Evolutionary conservation across 306 rosid species (phyloP), one percentile per base, ranked within the genome.

Genomic region (Prunus padus): DNA sequence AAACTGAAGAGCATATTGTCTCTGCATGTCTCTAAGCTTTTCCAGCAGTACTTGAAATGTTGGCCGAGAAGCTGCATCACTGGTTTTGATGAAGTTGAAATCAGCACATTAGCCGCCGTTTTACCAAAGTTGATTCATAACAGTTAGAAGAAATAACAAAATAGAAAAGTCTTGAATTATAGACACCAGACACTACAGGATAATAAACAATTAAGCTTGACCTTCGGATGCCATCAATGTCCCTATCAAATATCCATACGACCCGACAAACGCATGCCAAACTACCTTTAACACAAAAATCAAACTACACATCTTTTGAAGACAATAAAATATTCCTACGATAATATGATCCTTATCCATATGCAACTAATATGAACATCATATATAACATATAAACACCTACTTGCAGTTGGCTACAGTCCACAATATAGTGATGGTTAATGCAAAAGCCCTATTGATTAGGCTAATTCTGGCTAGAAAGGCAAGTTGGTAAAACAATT

Each of bases 1-100:
- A 81, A 88, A 84, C 82, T 92, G 96, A 80, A 86, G 77, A 64
- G 85, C 81, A 69, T 79, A 88, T 67, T 69, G 83, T 72, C 86
- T 87, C 66, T 92, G 98, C 74, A 96, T 71, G 59, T 96, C 99
- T 80, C 82, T 81, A 8, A 96, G 86, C 83, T 59, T 88, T 70
- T 90, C 97, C 50, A 92, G 84, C 80, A 96, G 86, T 80, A 84
- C 97, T 72, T 86, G 98, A 71, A 96, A 96, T 45, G 98, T 82
- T 67, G 99, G 96, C 57, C 99, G 85, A 79, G 63, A 20, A 52
- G 96, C 74, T 47, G 99, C 89, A 77, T 92, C 97, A 67, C 99
- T 96, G 92, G 75, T 74, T 61, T 66, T 25, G 67, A 81, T 61
- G 76, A 81, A 65, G 49, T 79, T 68, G 26, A 65, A 81, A 67